Conservation (phyloP, 2,329 filamentous ascomycete species). For the Fusarium sp. region DNA sequence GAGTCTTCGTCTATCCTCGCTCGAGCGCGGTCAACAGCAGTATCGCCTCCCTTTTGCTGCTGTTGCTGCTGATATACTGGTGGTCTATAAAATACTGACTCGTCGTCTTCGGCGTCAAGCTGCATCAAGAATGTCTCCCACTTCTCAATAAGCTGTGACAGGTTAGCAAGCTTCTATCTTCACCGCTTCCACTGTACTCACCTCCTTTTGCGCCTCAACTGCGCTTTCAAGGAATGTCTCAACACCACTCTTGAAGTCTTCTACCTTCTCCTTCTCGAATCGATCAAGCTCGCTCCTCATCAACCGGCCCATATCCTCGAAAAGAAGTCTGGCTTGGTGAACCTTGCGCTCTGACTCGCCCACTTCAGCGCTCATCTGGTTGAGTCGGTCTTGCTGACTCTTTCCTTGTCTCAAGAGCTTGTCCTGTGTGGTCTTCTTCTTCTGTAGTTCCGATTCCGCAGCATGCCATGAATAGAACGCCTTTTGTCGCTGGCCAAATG, state of each 20-base stretch:
- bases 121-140: conserved; percentile 99
- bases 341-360: conserved; percentile 94
- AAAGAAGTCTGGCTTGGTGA: conserved; percentile 87
- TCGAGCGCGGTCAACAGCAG: conserved; percentile 68
- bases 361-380: conserved; percentile 91
- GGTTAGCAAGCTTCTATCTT: conserved; percentile 33
- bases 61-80: conserved; percentile 65
- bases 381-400: conserved; percentile 93
- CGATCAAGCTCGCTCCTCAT: conserved; percentile 92
- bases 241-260: conserved; percentile 98
- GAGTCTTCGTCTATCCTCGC: conserved; percentile 70
- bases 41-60: conserved; percentile 64
- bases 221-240: conserved; percentile 98
- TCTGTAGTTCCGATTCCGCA: conserved; percentile 89
- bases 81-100: conserved; percentile 72
- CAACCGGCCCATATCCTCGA: conserved; percentile 96
- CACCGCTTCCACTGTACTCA: conserved; percentile 54
- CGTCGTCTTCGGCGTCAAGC: conserved; percentile 92
- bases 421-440: conserved; percentile 88
- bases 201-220: conserved; percentile 98
- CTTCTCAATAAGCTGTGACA: conserved; percentile 75
- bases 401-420: conserved; percentile 95
- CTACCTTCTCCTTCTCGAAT: conserved; percentile 97
- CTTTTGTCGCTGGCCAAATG: conserved; percentile 92
- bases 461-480: conserved; percentile 94